Conservation (phyloP, 257 asterid genomes). For the Nicotiana tabacum region DNA sequence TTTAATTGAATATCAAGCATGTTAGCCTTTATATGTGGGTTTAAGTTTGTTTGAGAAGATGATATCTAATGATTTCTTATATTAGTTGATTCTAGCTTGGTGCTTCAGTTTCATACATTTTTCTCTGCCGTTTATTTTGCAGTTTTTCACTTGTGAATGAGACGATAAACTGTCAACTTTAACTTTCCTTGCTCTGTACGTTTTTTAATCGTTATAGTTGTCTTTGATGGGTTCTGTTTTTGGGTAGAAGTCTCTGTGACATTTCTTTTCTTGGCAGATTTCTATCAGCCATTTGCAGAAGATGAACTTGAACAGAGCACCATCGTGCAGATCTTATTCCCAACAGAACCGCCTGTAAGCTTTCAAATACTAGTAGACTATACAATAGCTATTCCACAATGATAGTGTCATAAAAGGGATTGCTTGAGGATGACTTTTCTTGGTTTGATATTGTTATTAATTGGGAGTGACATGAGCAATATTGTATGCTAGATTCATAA, state of each 20-base stretch:
- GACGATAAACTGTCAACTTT: neutral
- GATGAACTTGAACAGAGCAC: slow-evolving; percentile 76
- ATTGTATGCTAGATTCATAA: neutral
- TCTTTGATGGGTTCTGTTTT: neutral
- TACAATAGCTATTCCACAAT: slow-evolving; percentile 8
- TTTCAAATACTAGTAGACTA: neutral
- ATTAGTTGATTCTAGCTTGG: neutral
- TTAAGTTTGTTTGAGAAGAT: neutral
- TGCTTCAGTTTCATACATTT: neutral
- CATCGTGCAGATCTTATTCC: slow-evolving; percentile 51
- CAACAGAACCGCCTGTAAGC: slow-evolving; percentile 78
- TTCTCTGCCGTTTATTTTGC: neutral
- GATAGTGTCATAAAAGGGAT: neutral
- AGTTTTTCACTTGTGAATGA: neutral
- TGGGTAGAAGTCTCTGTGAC: neutral
- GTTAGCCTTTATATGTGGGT: neutral
- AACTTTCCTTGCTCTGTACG: neutral
- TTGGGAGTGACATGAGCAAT: neutral
- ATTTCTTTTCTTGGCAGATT: slow-evolving; percentile 45
- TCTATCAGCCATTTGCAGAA: slow-evolving; percentile 75
- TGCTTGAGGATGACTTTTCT: neutral
- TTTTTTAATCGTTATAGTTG: neutral
- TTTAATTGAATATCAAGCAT: neutral
- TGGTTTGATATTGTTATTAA: neutral
- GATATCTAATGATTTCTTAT: neutral